phyloP scores from a whole-genome alignment of 2,329 filamentous ascomycete species.

The Calonectria hongkongensis region DNA sequence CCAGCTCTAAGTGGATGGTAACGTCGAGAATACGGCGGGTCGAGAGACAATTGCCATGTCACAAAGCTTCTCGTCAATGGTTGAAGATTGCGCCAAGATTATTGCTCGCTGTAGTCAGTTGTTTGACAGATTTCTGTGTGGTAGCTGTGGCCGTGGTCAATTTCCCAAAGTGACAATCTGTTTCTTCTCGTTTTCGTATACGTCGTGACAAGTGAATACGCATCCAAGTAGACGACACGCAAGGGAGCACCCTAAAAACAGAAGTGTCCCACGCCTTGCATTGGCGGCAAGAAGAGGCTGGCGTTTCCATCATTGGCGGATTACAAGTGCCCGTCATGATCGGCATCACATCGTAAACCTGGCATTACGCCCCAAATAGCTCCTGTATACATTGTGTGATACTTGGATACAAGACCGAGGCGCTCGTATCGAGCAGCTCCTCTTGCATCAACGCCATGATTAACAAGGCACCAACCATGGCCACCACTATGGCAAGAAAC shows the following conservation, averaged over 20 bases:
- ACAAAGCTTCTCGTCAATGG: neutral
- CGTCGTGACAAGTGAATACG: neutral
- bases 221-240: neutral
- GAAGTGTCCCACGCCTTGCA: neutral
- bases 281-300: neutral
- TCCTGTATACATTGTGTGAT: neutral
- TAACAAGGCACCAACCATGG: slow-evolving; percentile 19
- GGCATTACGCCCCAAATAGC: slow-evolving; percentile 1
- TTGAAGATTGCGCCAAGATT: neutral
- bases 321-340: neutral
- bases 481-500: slow-evolving; percentile 1
- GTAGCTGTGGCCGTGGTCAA: neutral
- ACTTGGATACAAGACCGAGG: neutral
- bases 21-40: neutral
- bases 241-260: neutral
- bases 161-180: neutral
- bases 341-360: slow-evolving; percentile 15
- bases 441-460: slow-evolving; percentile 3
- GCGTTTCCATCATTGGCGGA: neutral
- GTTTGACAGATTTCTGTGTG: neutral
- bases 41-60: neutral
- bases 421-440: slow-evolving; percentile 3
- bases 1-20: too few relatives aligned
- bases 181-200: slow-evolving; percentile 25
- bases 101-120: neutral